A percentile compares a stretch with the other conserved stretches of the same genome.
phyloP scores from a whole-genome alignment of 2,329 filamentous ascomycete genomes.

The Neopestalotiopsis rosae region DNA sequence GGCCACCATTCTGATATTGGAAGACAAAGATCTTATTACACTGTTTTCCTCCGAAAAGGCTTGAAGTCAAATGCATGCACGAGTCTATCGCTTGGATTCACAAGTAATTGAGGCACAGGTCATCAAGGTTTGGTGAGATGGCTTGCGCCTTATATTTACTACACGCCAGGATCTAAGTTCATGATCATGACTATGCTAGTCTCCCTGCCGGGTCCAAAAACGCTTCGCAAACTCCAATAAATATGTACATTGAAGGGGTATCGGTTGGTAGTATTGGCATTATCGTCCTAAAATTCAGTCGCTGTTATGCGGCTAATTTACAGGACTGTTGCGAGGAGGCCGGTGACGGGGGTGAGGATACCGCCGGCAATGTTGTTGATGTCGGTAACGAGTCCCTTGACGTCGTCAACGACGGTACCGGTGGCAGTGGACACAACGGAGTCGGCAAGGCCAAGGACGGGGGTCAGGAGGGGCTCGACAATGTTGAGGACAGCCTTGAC shows the following conservation, averaged over 20 bases:
- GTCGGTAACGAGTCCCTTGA: conserved; percentile 25
- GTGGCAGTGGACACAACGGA: conserved; percentile 25
- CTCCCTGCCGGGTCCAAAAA: conserved; percentile 17
- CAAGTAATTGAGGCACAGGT: too few species aligned
- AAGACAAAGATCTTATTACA: too few species aligned
- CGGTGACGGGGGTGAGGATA: conserved; percentile 24
- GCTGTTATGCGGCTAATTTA: not conserved
- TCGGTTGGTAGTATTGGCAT: not conserved
- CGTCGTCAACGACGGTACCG: conserved; percentile 25
- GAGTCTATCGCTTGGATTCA: too few species aligned
- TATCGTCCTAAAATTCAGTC: not conserved
- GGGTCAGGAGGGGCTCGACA: conserved; percentile 29
- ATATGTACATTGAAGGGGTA: conserved; percentile 2
- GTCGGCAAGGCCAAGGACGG: conserved; percentile 29
- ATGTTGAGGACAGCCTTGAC: conserved; percentile 31
- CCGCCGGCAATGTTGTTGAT: conserved; percentile 23
- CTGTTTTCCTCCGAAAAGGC: too few species aligned
- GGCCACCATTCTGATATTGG: too few species aligned
- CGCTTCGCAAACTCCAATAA: conserved; percentile 23
- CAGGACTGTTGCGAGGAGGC: conserved; percentile 22
- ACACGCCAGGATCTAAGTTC: conserved; percentile 30
- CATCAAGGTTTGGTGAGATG: conserved; percentile 1
- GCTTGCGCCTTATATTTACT: conserved; percentile 26
- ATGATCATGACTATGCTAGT: conserved; percentile 29
- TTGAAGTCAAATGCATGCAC: too few species aligned